These are phyloP conservation scores for Diplosphaera chodatii DNA, from an alignment of 139 green algal genomes.

Conservation along the genomic window DNA sequence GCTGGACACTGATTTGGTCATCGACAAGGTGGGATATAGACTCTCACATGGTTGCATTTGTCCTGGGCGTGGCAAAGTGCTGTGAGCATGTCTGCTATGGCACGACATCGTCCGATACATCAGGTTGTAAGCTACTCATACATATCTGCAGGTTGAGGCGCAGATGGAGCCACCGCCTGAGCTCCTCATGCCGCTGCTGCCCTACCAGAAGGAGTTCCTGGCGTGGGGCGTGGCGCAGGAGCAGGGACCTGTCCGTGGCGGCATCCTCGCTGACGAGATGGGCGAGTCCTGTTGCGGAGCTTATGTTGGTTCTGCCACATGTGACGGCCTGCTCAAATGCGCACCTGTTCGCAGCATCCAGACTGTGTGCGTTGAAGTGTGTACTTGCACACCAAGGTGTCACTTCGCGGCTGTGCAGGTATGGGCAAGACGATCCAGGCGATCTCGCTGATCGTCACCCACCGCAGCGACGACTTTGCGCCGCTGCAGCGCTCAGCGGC, in stretches of 20 bases:
- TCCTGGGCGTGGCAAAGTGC: too few relatives aligned
- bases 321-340: too few relatives aligned
- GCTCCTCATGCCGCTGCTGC: constrained; percentile 83
- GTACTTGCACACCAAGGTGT: too few relatives aligned
- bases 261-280: constrained; percentile 86
- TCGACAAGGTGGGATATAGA: constrained; percentile 23
- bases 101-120: too few relatives aligned
- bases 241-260: constrained; percentile 51
- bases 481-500: background rate
- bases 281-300: too few relatives aligned
- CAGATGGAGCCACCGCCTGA: constrained; percentile 51
- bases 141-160: constrained; percentile 17
- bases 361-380: too few relatives aligned
- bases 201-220: constrained; percentile 90
- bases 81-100: too few relatives aligned
- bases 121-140: too few relatives aligned
- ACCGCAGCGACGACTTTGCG: constrained; percentile 40
- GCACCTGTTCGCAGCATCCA: too few relatives aligned
- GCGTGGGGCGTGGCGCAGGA: constrained; percentile 76
- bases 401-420: too few relatives aligned
- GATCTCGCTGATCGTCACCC: constrained; percentile 73
- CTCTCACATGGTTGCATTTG: too few relatives aligned
- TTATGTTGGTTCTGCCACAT: too few relatives aligned
- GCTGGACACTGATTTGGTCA: constrained; percentile 16
- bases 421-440: constrained; percentile 83